Evolutionary conservation across 2,329 filamentous ascomycete genomes (phyloP).

Genomic region (Rosellinia necatrix): DNA sequence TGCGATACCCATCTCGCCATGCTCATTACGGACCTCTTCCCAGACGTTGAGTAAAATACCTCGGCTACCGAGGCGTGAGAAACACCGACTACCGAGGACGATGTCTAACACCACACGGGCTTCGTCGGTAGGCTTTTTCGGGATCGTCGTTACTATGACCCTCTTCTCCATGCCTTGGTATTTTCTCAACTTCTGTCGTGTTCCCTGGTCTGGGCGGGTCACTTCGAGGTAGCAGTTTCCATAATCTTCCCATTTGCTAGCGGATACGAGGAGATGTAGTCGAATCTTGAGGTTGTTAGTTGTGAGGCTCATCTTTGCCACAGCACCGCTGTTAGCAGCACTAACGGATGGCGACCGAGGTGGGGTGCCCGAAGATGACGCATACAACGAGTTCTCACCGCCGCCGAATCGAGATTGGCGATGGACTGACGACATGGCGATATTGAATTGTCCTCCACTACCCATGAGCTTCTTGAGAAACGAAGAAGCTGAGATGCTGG

Average conservation of each 20-base stretch:
- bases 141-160: slow-evolving; percentile 76
- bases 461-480: slow-evolving; percentile 80
- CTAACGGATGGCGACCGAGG: slow-evolving; percentile 64
- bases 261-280: slow-evolving; percentile 77
- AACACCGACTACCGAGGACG: slow-evolving; percentile 81
- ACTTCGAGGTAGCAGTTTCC: slow-evolving; percentile 85
- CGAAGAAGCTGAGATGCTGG: slow-evolving; percentile 68
- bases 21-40: slow-evolving; percentile 72
- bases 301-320: slow-evolving; percentile 60
- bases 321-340: slow-evolving; percentile 52
- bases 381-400: slow-evolving; percentile 65
- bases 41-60: slow-evolving; percentile 90
- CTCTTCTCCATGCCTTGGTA: slow-evolving; percentile 79
- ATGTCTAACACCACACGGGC: slow-evolving; percentile 71
- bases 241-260: slow-evolving; percentile 88
- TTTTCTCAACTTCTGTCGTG: slow-evolving; percentile 61
- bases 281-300: slow-evolving; percentile 84
- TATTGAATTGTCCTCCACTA: slow-evolving; percentile 77
- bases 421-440: slow-evolving; percentile 77
- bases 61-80: slow-evolving; percentile 79
- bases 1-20: slow-evolving; percentile 58
- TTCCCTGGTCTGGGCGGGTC: slow-evolving; percentile 70
- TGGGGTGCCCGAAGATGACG: slow-evolving; percentile 55
- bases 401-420: slow-evolving; percentile 59
- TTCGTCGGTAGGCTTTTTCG: slow-evolving; percentile 60